These are phyloP conservation scores for Bruguiera parviflora DNA, from an alignment of 345 rosid genomes.

Conservation along the genomic window DNA sequence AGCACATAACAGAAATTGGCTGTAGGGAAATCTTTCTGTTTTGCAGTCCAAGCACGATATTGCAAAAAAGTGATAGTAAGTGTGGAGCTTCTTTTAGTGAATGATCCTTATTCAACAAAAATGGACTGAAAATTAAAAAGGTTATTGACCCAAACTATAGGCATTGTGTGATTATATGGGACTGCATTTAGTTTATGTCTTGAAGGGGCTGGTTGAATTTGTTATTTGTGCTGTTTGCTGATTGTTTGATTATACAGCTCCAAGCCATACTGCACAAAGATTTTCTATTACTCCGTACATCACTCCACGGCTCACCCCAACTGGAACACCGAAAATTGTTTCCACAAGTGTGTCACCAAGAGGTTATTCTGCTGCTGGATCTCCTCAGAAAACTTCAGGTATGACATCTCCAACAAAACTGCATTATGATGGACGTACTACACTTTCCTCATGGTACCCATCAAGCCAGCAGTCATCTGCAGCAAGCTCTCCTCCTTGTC, in stretches of 20 bases:
- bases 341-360: slow-evolving; percentile 66
- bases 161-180: not conserved
- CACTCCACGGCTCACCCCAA: slow-evolving; percentile 77
- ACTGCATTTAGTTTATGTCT: not conserved
- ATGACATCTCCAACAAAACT: slow-evolving; percentile 60
- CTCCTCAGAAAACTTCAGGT: slow-evolving; percentile 66
- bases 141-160: too few species aligned
- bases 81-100: too few species aligned
- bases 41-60: too few species aligned
- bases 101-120: too few species aligned
- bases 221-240: not conserved
- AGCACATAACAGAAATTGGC: too few species aligned
- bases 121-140: too few species aligned
- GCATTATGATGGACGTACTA: slow-evolving; percentile 47
- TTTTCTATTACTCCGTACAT: slow-evolving; percentile 73
- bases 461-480: slow-evolving; percentile 93
- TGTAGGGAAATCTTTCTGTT: too few species aligned
- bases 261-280: slow-evolving; percentile 50
- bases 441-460: slow-evolving; percentile 69
- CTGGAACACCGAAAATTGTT: slow-evolving; percentile 67
- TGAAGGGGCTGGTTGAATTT: not conserved
- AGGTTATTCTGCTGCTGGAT: slow-evolving; percentile 62
- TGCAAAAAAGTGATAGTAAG: too few species aligned
- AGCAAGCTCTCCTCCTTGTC: slow-evolving; percentile 83
- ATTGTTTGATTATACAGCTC: slow-evolving; percentile 36